Conservation (phyloP, 2,329 filamentous ascomycete genomes). For the Chalara sp. region DNA sequence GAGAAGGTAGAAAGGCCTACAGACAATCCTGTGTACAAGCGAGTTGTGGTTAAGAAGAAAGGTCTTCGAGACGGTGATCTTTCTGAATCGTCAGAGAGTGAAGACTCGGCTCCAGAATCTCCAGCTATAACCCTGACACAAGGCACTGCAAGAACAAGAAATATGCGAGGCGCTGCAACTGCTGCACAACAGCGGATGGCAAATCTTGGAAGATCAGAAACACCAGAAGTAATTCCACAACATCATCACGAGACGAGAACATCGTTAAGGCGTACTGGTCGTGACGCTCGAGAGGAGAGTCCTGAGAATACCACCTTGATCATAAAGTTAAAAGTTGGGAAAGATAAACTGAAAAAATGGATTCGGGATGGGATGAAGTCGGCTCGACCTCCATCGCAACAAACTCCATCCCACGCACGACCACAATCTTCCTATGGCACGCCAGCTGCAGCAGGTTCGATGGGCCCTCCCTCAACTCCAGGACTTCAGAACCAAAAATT, state of each 20-base stretch:
- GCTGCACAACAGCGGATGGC: conserved; percentile 85
- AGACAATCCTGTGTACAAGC: conserved; percentile 82
- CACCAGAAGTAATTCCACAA: conserved; percentile 67
- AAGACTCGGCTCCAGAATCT: conserved; percentile 82
- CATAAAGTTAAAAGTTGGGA: conserved; percentile 68
- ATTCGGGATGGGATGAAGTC: conserved; percentile 45
- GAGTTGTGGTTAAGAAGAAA: conserved; percentile 55
- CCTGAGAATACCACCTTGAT: conserved; percentile 57
- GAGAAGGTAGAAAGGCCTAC: conserved; percentile 54
- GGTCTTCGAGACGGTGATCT: conserved; percentile 48
- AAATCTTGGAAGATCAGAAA: conserved; percentile 76
- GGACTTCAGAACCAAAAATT: conserved; percentile 23
- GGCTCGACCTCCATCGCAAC: conserved; percentile 29
- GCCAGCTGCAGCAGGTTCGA: conserved; percentile 40
- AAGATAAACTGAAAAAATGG: conserved; percentile 63
- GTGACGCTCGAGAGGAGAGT: conserved; percentile 71
- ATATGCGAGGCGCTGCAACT: conserved; percentile 81
- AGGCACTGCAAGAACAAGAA: conserved; percentile 78
- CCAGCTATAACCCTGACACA: conserved; percentile 63
- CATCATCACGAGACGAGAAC: conserved; percentile 70
- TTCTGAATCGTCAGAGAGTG: conserved; percentile 87
- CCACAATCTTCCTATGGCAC: conserved; percentile 41
- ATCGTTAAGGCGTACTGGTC: conserved; percentile 49
- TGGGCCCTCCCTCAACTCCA: conserved; percentile 43
- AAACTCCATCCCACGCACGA: conserved; percentile 37